Conservation (phyloP, 768 basidiomycete species). For the Terana coerulea region DNA sequence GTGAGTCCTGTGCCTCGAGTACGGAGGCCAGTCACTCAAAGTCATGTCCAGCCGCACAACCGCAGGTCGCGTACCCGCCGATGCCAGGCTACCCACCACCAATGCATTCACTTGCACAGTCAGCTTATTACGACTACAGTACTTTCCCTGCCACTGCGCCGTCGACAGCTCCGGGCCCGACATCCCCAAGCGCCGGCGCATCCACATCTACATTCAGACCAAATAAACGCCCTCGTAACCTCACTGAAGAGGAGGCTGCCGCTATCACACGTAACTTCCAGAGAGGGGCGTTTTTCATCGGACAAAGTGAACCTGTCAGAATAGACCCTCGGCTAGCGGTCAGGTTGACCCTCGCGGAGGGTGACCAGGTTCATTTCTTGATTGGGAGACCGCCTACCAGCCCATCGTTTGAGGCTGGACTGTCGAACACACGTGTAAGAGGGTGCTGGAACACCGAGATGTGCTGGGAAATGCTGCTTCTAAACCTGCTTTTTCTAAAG, state of each 20-base stretch:
- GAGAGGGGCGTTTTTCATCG: conserved; percentile 80
- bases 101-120: conserved; percentile 40
- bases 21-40: no score
- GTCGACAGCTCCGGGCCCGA: conserved; percentile 58
- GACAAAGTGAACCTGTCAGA: conserved; percentile 74
- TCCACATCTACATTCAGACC: conserved; percentile 79
- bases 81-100: conserved; percentile 34
- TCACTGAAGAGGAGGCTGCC: conserved; percentile 81
- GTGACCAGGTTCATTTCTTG: conserved; percentile 73
- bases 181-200: conserved; percentile 59
- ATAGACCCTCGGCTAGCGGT: conserved; percentile 82
- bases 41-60: not conserved
- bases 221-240: conserved; percentile 70
- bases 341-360: conserved; percentile 74
- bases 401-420: not conserved
- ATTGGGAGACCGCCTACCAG: conserved; percentile 40
- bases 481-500: no score
- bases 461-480: not conserved
- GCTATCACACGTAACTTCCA: conserved; percentile 81
- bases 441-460: not conserved
- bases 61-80: conserved; percentile 33
- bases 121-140: conserved; percentile 79
- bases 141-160: conserved; percentile 46
- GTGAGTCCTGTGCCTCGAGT: no score
- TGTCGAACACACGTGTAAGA: not conserved